A percentile compares a stretch with the other conserved stretches of the same genome.
phyloP scores from a whole-genome alignment of 805 yeast species.

The Metschnikowia anglica region DNA sequence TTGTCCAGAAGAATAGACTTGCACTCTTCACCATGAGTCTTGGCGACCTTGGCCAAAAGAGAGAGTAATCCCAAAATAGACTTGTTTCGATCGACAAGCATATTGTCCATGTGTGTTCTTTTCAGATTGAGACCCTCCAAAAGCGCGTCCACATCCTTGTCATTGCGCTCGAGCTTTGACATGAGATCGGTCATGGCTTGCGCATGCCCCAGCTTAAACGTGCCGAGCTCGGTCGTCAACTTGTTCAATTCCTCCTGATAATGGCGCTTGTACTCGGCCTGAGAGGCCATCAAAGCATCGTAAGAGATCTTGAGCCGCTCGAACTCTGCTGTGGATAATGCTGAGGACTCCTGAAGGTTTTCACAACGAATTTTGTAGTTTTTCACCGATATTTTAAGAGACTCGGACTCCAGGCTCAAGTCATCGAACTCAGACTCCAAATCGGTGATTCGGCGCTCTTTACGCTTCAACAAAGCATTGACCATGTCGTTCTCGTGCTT shows the following conservation, averaged over 20 bases:
- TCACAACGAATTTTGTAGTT: conserved; percentile 50
- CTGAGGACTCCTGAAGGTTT: conserved; percentile 47
- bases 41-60: conserved; percentile 44
- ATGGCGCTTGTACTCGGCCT: conserved; percentile 50
- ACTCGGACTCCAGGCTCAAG: conserved; percentile 46
- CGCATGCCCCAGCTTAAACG: conserved; percentile 38
- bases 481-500: conserved; percentile 79
- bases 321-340: conserved; percentile 47
- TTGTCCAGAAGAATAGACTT: conserved; percentile 46
- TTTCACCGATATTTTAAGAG: conserved; percentile 48
- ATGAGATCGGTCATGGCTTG: conserved; percentile 37
- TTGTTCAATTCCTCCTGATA: conserved; percentile 44
- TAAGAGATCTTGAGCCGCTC: conserved; percentile 59
- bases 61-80: conserved; percentile 43
- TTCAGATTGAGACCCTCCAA: conserved; percentile 49
- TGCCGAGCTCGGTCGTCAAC: conserved; percentile 37
- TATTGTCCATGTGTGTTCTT: conserved; percentile 48
- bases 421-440: conserved; percentile 59
- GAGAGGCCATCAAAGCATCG: conserved; percentile 53
- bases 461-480: conserved; percentile 63
- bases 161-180: conserved; percentile 40
- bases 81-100: conserved; percentile 48
- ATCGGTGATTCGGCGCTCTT: conserved; percentile 66
- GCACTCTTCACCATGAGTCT: conserved; percentile 50
- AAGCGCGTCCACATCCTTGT: conserved; percentile 49